Percentiles rank a stretch among this genome's conserved stretches.
phyloP scores from a whole-genome alignment of 2,329 filamentous ascomycete genomes.

The Cladophialophora bantiana region DNA sequence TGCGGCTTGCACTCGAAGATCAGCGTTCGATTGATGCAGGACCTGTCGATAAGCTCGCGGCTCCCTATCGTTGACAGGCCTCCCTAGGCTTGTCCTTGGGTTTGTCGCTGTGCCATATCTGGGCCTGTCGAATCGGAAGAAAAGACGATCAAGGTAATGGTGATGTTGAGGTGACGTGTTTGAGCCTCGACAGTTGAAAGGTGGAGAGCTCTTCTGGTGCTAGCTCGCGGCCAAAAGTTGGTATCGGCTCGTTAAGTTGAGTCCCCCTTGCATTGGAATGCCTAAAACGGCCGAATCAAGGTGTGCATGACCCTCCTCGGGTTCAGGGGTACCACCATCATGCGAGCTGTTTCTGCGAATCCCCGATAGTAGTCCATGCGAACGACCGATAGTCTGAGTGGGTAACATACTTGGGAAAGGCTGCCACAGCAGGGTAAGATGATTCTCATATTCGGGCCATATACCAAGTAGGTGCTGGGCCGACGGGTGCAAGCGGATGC shows the following conservation, averaged over 20 bases:
- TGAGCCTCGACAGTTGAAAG: slow-evolving; percentile 14
- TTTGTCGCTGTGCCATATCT: neutral
- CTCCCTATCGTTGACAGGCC: neutral
- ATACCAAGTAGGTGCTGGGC: neutral
- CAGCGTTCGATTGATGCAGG: neutral
- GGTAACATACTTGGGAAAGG: slow-evolving; percentile 13
- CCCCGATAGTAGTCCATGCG: slow-evolving; percentile 1
- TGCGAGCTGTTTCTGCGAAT: slow-evolving; percentile 7
- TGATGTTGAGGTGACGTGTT: slow-evolving; percentile 16
- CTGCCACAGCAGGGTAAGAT: slow-evolving; percentile 8
- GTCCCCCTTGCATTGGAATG: slow-evolving; percentile 19
- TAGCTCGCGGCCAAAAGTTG: slow-evolving; percentile 21
- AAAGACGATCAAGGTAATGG: slow-evolving; percentile 3
- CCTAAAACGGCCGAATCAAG: slow-evolving; percentile 5
- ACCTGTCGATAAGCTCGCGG: neutral
- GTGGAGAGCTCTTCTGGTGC: slow-evolving; percentile 13
- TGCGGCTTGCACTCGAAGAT: neutral
- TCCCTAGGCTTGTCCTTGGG: neutral
- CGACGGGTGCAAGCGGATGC: neutral
- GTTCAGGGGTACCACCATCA: slow-evolving; percentile 23
- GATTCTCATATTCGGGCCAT: neutral
- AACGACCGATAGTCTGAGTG: slow-evolving; percentile 17
- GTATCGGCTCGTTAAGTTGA: slow-evolving; percentile 5
- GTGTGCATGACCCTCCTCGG: slow-evolving; percentile 16
- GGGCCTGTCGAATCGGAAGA: slow-evolving; percentile 2